Evolutionary conservation across 2,329 filamentous ascomycete genomes (phyloP).

Genomic region (Epichloe amarillans): DNA sequence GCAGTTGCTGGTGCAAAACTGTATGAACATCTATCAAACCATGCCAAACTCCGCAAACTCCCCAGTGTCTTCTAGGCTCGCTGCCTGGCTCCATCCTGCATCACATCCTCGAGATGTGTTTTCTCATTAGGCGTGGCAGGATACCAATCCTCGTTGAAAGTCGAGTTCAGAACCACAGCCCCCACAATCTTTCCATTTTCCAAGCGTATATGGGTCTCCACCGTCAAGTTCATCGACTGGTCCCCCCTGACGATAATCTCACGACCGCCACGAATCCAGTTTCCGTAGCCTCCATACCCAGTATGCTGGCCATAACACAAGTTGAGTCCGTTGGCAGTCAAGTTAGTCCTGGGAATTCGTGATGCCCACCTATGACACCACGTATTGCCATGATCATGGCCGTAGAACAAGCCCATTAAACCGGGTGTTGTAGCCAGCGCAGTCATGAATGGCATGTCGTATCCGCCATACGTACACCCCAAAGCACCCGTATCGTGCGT

Average conservation of each 20-base stretch:
- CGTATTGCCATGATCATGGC: slow-evolving; percentile 52
- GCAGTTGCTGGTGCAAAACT: too few species aligned
- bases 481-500: slow-evolving; percentile 8
- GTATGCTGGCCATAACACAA: slow-evolving; percentile 50
- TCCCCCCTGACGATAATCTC: slow-evolving; percentile 36
- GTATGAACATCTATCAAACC: too few species aligned
- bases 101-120: slow-evolving; percentile 7
- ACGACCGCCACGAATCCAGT: slow-evolving; percentile 46
- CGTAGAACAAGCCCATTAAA: slow-evolving; percentile 45
- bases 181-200: slow-evolving; percentile 35
- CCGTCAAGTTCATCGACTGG: slow-evolving; percentile 22
- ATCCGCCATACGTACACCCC: slow-evolving; percentile 28
- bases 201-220: slow-evolving; percentile 48
- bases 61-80: too few species aligned
- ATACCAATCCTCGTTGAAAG: slow-evolving; percentile 41
- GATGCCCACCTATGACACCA: slow-evolving; percentile 42
- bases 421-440: slow-evolving; percentile 41
- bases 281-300: slow-evolving; percentile 57
- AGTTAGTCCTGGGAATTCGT: slow-evolving; percentile 17
- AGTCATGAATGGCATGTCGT: slow-evolving; percentile 50
- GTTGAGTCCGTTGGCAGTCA: slow-evolving; percentile 28
- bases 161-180: slow-evolving; percentile 38
- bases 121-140: slow-evolving; percentile 22
- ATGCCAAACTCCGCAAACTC: too few species aligned
- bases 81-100: too few species aligned